Base-by-base conservation (phyloP, 2,329 filamentous ascomycete species). In the Neocatenulostroma microsporum region DNA sequence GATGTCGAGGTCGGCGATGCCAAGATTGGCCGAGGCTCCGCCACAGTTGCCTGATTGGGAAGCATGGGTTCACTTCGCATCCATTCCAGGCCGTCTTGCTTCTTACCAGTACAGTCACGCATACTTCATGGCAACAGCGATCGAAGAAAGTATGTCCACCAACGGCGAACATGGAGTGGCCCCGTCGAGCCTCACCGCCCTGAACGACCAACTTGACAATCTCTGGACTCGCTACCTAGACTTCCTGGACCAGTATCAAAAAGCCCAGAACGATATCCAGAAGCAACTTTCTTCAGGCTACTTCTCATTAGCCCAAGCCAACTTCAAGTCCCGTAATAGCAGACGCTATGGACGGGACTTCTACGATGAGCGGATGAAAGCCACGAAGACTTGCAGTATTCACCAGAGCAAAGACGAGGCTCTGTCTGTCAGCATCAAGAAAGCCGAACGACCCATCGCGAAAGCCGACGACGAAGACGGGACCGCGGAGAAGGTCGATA, bases 331-430 rank as follows among this genome's bases (percentile, higher is more conserved):
- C 66, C 74, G 43, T 15, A 42, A 45, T 10, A 73, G 78, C 21
- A 57, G 76, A 43, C 68, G 76, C 27, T 87, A 82, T 55, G 82
- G 82, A 3, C 71, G 68, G 45, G 79, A 84, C 49, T 73, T 75
- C 53, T 89, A 84, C 55, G 82, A 88, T 57, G 73, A 77, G 46
- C 72, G 83, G 30, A 84, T 85, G 77, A 76, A 77, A 54, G 80
- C 81, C 3, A 61, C 59, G 15, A 62, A 73, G 35, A 58, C 52
- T 37, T 46, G 51, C 14, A 38, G 50, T 25, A 56, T 79, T 21
- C 61, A 62, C 38, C 74, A 28, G 14, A 33, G 21, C 11, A 21
- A 29, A n/a, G 21, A 39, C 2, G 23, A 24, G 33, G 36, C 23
- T 24, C 9, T 8, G 23, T 21, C 23, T 11, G 7, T 14, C n/a